These are phyloP conservation scores for Thalassiosira mediterranea DNA, from an alignment of 352 stramenopile genomes.

Conservation along the genomic window DNA sequence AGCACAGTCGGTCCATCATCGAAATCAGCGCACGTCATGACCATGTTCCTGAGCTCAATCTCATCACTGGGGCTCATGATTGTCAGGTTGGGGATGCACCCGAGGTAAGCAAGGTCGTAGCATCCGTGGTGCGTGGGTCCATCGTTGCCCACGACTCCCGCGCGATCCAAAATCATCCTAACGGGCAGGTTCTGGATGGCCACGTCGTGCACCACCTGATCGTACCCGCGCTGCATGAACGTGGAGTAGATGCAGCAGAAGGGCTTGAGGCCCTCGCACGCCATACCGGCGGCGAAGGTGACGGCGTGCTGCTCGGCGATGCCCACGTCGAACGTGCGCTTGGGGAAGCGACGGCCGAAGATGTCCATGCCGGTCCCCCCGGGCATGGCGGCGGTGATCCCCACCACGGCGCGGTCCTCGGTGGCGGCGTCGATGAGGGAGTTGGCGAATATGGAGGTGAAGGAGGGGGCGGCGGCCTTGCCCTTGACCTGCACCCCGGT, in stretches of 20 bases:
- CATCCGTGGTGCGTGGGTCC: constrained; percentile 88
- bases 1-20: constrained; percentile 85
- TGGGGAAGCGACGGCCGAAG: constrained; percentile 87
- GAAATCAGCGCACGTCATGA: constrained; percentile 84
- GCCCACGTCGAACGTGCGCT: constrained; percentile 89
- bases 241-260: constrained; percentile 90
- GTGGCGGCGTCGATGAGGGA: constrained; percentile 86
- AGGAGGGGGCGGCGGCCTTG: constrained; percentile 63
- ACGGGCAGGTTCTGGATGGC: constrained; percentile 89
- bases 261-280: constrained; percentile 88
- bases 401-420: constrained; percentile 86
- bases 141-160: constrained; percentile 89
- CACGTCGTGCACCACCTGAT: constrained; percentile 90
- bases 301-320: constrained; percentile 91
- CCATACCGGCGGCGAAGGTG: constrained; percentile 89
- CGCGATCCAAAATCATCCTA: constrained; percentile 87
- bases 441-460: constrained; percentile 89
- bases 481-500: constrained; percentile 86
- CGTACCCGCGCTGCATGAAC: constrained; percentile 89
- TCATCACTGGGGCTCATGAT: constrained; percentile 89
- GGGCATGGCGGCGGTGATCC: constrained; percentile 89
- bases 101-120: constrained; percentile 87
- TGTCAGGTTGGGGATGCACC: constrained; percentile 87
- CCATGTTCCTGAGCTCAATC: constrained; percentile 88
- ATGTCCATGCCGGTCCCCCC: constrained; percentile 90